These are phyloP conservation scores for Ophiocordyceps robertsii DNA, from an alignment of 2,329 filamentous ascomycete species.

Conservation along the genomic window DNA sequence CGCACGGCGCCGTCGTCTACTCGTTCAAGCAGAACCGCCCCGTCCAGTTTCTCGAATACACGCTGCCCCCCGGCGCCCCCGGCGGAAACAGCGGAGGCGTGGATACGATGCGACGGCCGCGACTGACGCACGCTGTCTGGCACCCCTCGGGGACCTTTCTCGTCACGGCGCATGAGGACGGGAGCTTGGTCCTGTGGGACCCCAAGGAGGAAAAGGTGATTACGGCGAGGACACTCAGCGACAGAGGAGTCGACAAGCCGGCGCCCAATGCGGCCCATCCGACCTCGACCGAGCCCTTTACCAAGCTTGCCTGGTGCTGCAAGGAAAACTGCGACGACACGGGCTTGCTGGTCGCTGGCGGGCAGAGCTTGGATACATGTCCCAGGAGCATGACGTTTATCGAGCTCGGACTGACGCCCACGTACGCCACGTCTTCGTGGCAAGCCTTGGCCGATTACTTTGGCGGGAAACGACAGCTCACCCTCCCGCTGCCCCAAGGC, in stretches of 20 bases:
- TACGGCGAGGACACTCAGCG: conserved; percentile 67
- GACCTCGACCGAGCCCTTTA: conserved; percentile 58
- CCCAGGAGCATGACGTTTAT: conserved; percentile 76
- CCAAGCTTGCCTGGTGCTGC: conserved; percentile 80
- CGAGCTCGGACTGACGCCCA: conserved; percentile 77
- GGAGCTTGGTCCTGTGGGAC: conserved; percentile 90
- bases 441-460: conserved; percentile 69
- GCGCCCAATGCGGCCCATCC: conserved; percentile 35
- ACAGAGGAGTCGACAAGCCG: conserved; percentile 60
- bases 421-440: conserved; percentile 87
- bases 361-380: conserved; percentile 51
- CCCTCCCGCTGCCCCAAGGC: conserved; percentile 63
- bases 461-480: conserved; percentile 57
- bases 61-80: conserved; percentile 66
- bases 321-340: conserved; percentile 92
- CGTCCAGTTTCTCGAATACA: conserved; percentile 70
- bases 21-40: conserved; percentile 86
- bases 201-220: conserved; percentile 74
- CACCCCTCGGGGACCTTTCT: conserved; percentile 90
- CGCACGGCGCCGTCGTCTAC: conserved; percentile 75
- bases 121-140: conserved; percentile 75
- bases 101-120: conserved; percentile 53
- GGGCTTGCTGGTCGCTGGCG: conserved; percentile 74
- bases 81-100: conserved; percentile 60
- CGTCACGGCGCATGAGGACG: conserved; percentile 77